These are phyloP conservation scores for Solanum sejunctum DNA, from an alignment of 257 asterid species.

Conservation along the genomic window DNA sequence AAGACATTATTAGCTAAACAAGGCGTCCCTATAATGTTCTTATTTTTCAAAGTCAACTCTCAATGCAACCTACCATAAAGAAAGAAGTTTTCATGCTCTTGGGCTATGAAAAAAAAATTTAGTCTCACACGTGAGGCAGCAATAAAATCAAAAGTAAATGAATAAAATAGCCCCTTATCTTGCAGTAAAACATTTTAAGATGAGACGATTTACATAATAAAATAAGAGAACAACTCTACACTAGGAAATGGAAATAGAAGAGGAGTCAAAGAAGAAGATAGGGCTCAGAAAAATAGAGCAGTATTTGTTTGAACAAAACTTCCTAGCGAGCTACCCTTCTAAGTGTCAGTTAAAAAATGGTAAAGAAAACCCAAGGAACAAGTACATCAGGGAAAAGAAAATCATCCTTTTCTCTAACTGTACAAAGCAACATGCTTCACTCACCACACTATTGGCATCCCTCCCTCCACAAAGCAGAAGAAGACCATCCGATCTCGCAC, in stretches of 20 bases:
- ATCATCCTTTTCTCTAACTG: not conserved
- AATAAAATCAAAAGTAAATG: not conserved
- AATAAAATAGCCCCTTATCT: not conserved
- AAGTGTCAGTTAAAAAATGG: not conserved
- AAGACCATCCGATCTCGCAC: constrained; percentile 99
- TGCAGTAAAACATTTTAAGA: not conserved
- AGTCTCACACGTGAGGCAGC: not conserved
- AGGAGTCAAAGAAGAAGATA: not conserved
- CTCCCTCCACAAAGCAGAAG: constrained; percentile 99
- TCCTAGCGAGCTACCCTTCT: not conserved
- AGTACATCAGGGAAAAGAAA: not conserved
- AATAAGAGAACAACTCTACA: not conserved
- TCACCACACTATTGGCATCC: constrained; percentile 96
- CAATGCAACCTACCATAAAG: not conserved
- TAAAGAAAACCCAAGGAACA: not conserved
- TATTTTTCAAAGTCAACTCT: not conserved
- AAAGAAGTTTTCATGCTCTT: not conserved
- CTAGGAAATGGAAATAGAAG: not conserved
- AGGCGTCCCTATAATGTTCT: not conserved
- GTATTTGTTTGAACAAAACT: not conserved
- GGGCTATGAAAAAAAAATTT: not conserved
- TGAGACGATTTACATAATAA: not conserved
- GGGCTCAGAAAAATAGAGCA: not conserved
- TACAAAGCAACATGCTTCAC: constrained; percentile 9
- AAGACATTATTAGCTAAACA: not conserved